Evolutionary conservation across 2,329 filamentous ascomycete species (phyloP).

Genomic region (Clonostachys solani): DNA sequence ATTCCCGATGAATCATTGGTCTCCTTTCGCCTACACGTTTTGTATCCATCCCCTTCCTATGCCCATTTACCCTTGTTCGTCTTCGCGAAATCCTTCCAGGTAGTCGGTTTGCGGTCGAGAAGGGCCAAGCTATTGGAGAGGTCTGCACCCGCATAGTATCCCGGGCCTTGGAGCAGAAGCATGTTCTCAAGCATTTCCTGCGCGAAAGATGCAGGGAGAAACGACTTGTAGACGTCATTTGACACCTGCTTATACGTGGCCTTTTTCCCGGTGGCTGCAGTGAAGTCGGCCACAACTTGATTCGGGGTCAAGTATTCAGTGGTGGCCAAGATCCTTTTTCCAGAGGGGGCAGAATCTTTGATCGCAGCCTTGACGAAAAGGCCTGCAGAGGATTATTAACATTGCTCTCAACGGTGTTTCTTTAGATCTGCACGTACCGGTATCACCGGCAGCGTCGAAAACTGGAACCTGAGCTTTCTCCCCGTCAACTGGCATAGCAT

Average conservation of each 20-base stretch:
- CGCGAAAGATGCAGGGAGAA: conserved; percentile 16
- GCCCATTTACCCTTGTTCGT: conserved; percentile 17
- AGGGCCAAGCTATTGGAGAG: conserved; percentile 22
- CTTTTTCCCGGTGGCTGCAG: conserved; percentile 24
- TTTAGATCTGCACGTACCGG: conserved; percentile 25
- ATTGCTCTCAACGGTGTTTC: neutral
- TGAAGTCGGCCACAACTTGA: conserved; percentile 23
- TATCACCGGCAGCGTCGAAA: conserved; percentile 29
- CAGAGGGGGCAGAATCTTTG: conserved; percentile 15
- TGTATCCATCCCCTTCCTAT: too few relatives aligned
- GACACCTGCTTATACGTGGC: conserved; percentile 20
- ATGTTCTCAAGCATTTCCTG: conserved; percentile 36
- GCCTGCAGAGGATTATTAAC: conserved; percentile 9
- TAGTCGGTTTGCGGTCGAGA: conserved; percentile 26
- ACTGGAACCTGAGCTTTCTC: conserved; percentile 27
- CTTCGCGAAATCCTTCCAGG: conserved; percentile 29
- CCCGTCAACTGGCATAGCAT: conserved; percentile 18
- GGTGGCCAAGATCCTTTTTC: conserved; percentile 27
- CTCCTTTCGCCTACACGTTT: too few relatives aligned
- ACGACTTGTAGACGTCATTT: conserved; percentile 26
- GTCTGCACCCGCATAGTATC: conserved; percentile 30
- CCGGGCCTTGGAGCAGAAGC: conserved; percentile 30
- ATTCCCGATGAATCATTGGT: too few relatives aligned
- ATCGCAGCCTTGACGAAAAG: conserved; percentile 27
- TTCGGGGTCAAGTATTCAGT: conserved; percentile 26